phyloP scores from a whole-genome alignment of 805 yeast genomes.

The Nematodospora valgi region DNA sequence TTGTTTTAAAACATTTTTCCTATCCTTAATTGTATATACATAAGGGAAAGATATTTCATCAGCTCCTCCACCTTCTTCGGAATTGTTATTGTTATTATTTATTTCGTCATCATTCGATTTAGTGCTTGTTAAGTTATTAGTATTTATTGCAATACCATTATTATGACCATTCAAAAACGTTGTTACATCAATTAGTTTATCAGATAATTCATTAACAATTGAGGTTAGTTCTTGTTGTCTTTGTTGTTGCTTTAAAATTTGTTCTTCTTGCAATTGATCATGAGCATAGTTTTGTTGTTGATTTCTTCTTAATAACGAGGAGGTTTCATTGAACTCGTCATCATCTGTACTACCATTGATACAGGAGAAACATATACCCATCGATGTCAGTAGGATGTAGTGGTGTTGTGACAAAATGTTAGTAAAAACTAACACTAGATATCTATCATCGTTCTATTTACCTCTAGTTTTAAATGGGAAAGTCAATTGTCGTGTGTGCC shows the following conservation, averaged over 20 bases:
- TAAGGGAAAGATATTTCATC: conserved; percentile 19
- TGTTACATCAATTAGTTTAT: conserved; percentile 35
- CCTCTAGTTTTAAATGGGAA: no score
- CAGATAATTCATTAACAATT: conserved; percentile 43
- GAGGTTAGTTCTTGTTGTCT: conserved; percentile 45
- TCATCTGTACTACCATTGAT: conserved; percentile 30
- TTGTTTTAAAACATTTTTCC: conserved; percentile 19
- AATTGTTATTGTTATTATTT: conserved; percentile 2
- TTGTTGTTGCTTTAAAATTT: conserved; percentile 35
- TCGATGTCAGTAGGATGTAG: conserved; percentile 10
- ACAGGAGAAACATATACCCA: conserved; percentile 52
- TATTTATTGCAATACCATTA: no score
- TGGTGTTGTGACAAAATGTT: no score
- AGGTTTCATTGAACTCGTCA: conserved; percentile 36
- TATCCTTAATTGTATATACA: conserved; percentile 21
- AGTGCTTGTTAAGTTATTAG: conserved; percentile 4
- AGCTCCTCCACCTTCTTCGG: not conserved
- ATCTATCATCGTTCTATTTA: no score
- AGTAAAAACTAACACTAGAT: no score
- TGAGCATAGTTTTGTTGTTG: conserved; percentile 26
- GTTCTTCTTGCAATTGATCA: conserved; percentile 35
- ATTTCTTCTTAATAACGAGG: conserved; percentile 30
- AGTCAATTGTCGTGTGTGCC: no score
- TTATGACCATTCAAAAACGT: conserved; percentile 22
- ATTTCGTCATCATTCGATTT: conserved; percentile 8